Conservation (phyloP, 306 rosid species). For the Adenanthera pavonina region DNA sequence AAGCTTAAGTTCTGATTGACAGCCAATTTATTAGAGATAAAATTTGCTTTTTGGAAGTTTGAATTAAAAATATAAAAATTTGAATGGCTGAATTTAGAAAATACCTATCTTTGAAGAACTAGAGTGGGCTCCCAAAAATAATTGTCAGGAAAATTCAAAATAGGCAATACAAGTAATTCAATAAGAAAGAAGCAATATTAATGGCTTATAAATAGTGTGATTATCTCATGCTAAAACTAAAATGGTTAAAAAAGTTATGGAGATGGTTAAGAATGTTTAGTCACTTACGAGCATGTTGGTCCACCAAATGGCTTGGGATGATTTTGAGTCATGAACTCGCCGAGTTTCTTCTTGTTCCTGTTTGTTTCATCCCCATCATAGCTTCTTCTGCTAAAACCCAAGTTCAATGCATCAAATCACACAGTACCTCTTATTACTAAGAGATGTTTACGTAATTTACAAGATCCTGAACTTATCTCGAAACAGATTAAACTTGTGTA, state of each 20-base stretch:
- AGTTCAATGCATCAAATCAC: background rate
- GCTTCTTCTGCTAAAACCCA: conserved; percentile 54
- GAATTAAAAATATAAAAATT: background rate
- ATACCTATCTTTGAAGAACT: background rate
- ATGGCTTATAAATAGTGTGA: too few relatives aligned
- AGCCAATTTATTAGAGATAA: background rate
- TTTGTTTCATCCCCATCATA: conserved; percentile 52
- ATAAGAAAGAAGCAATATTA: too few relatives aligned
- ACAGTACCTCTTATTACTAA: background rate
- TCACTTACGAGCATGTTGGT: conserved; percentile 92
- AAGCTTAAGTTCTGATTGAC: background rate
- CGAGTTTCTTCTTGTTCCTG: conserved; percentile 48
- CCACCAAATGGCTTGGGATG: conserved; percentile 60
- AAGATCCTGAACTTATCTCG: background rate
- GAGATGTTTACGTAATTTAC: background rate
- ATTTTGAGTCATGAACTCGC: conserved; percentile 48
- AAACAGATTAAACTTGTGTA: background rate
- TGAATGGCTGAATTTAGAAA: background rate
- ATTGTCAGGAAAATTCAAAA: too few relatives aligned
- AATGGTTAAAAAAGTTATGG: conserved; percentile 26
- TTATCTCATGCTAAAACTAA: conserved; percentile 15
- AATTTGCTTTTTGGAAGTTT: too few relatives aligned
- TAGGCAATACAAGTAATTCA: too few relatives aligned
- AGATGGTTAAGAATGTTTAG: conserved; percentile 22
- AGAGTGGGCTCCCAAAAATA: too few relatives aligned